These are phyloP conservation scores for Anisodus tanguticus DNA, from an alignment of 257 asterid genomes.

Conservation along the genomic window DNA sequence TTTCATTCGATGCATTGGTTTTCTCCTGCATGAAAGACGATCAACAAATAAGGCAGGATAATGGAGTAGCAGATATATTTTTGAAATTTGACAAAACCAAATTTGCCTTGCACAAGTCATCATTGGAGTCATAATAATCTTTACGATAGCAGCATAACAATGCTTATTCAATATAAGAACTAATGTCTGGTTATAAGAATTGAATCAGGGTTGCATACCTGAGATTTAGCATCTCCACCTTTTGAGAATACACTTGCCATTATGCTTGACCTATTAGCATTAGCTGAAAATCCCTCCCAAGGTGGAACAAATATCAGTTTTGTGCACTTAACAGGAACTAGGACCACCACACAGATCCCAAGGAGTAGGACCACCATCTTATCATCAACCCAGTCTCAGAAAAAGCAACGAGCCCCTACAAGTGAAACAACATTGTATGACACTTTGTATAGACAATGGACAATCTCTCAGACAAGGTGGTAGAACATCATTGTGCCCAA, in stretches of 20 bases:
- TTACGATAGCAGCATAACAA: background rate
- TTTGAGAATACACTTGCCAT: conserved; percentile 60
- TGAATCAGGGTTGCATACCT: conserved; percentile 50
- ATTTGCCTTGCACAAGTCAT: conserved; percentile 4
- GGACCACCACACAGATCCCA: conserved; percentile 97
- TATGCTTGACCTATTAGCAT: conserved; percentile 80
- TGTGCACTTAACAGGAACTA: conserved; percentile 85
- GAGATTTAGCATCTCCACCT: conserved; percentile 54
- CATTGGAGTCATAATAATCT: conserved; percentile 10
- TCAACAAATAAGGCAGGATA: conserved; percentile 24
- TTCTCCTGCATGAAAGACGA: conserved; percentile 55
- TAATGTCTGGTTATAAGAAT: background rate
- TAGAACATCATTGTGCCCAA: conserved; percentile 7
- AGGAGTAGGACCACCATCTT: conserved; percentile 85
- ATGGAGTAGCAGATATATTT: background rate
- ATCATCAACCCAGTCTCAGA: conserved; percentile 91
- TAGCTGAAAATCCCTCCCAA: conserved; percentile 96
- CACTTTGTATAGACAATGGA: background rate
- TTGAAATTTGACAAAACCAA: background rate
- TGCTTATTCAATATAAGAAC: background rate
- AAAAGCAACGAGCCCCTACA: conserved; percentile 92
- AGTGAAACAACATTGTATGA: conserved; percentile 25
- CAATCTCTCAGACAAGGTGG: background rate
- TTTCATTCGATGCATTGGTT: conserved; percentile 56
- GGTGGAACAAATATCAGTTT: conserved; percentile 91